phyloP scores from a whole-genome alignment of 164 flowering plant genomes.

The Amborella trichopoda region DNA sequence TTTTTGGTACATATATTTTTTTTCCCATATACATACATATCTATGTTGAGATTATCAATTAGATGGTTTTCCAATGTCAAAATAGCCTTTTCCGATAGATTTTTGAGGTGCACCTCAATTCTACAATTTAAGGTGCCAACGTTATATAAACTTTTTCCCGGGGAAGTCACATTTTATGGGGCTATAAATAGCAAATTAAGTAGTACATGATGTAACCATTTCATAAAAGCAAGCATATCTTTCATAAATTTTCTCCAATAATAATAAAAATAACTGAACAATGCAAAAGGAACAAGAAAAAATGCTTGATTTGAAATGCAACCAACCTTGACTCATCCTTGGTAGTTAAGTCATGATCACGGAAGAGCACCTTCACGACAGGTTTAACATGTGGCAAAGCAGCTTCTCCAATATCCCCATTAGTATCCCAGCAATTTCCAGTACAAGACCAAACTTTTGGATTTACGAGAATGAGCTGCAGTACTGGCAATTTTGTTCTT shows the following conservation, averaged over 20 bases:
- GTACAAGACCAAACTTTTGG: slow-evolving; percentile 58
- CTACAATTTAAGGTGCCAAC: no score
- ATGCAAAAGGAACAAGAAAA: background rate
- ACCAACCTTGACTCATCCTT: slow-evolving; percentile 44
- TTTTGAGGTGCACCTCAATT: no score
- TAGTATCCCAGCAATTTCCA: slow-evolving; percentile 33
- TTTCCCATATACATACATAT: no score
- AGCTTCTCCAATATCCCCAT: slow-evolving; percentile 12
- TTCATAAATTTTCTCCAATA: background rate
- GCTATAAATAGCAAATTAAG: background rate
- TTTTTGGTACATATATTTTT: no score
- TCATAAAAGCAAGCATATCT: background rate
- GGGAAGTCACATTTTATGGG: background rate
- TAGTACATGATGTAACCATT: background rate
- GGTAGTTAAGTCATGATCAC: slow-evolving; percentile 25
- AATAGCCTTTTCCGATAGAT: no score
- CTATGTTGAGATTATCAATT: no score
- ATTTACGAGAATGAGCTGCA: slow-evolving; percentile 70
- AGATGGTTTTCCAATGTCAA: no score
- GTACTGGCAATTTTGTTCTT: slow-evolving; percentile 30
- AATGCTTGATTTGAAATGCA: background rate
- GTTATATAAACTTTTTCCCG: background rate
- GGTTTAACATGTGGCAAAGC: slow-evolving; percentile 41
- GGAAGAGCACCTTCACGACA: slow-evolving; percentile 61
- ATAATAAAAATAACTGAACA: background rate